Conservation (phyloP, 768 basidiomycete species). For the Leccinum subgranulosum region DNA sequence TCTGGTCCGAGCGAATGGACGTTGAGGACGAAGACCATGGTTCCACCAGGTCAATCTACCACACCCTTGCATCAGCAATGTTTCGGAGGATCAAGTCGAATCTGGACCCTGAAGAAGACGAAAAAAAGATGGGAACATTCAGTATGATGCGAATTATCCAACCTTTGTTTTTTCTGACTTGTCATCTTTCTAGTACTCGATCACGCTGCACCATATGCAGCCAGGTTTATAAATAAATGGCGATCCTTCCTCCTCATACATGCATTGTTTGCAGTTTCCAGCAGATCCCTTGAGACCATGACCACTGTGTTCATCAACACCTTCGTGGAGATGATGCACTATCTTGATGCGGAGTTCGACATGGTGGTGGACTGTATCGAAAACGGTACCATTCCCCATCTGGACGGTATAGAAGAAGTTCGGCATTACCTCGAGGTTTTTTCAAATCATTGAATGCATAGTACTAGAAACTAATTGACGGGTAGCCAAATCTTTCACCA, state of each 20-base stretch:
- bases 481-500: slow-evolving; percentile 1
- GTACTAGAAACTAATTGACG: not conserved
- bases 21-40: not conserved
- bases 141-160: not conserved
- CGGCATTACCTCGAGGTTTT: slow-evolving; percentile 3
- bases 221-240: not conserved
- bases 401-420: slow-evolving; percentile 2
- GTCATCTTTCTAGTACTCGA: not conserved
- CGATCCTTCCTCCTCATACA: not conserved
- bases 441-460: not conserved
- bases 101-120: not conserved
- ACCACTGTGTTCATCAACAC: slow-evolving; percentile 5
- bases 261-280: not conserved
- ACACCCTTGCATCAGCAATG: not conserved
- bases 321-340: slow-evolving; percentile 11
- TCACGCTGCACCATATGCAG: not conserved
- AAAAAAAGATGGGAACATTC: not conserved
- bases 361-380: slow-evolving; percentile 11
- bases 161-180: not conserved
- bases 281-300: slow-evolving; percentile 3
- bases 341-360: slow-evolving; percentile 7
- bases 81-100: not conserved
- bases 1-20: not conserved
- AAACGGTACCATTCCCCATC: slow-evolving; percentile 7
- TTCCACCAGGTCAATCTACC: not conserved